Base-by-base conservation (phyloP, 73 alveolate genomes). In the Uronychia binucleata region DNA sequence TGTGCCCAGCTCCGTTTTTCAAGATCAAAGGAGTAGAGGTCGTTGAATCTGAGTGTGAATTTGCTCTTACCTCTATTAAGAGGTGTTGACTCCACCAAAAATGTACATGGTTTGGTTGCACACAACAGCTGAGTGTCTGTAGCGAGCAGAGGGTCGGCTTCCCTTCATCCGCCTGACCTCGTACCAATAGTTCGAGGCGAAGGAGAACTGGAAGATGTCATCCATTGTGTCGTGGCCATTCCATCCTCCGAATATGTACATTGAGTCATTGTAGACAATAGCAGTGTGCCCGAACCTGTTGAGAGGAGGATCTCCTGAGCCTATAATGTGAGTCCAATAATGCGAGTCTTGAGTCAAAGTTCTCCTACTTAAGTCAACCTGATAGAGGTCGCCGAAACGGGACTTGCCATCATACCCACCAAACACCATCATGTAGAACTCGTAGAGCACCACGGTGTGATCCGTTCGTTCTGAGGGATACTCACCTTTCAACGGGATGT, bases 221-320 rank as follows among this genome's bases (percentile, higher is more conserved):
- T 95, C 98, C 74, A 96, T 91, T 28, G 98, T 95, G 75, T 94
- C 98, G 67, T 93, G 98, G 11, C 99, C 99, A 88, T 96, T 95
- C 98, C 99, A 96, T 0, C 99, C 99, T 0, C 99, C 99, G 80
- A 96, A 96, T 59, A 96, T 90, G 67, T 76, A 94, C 98, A 96
- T 95, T 79, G 89, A 78, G 83, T 78, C 93, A 11, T 93, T 94
- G 32, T 80, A 90, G 33, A 93, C 90, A 35, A 86, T 83, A 28
- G 94, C 97, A 0, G 96, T 85, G 85, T 95, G 98, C 26, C 98
- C 98, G 78, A 95, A 95, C 77, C 98, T 84, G 58, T 88, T 88
- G 26, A 82, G 79, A 19, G 94, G 94, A 5, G 77, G 28, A 26
- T 74, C 86, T 30, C 94, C 94, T 75, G 59, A 59, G 14, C 94